A percentile compares a stretch with the other conserved stretches of the same genome.
phyloP scores from a whole-genome alignment of 164 flowering plant species.

The Nelumbo lutea region DNA sequence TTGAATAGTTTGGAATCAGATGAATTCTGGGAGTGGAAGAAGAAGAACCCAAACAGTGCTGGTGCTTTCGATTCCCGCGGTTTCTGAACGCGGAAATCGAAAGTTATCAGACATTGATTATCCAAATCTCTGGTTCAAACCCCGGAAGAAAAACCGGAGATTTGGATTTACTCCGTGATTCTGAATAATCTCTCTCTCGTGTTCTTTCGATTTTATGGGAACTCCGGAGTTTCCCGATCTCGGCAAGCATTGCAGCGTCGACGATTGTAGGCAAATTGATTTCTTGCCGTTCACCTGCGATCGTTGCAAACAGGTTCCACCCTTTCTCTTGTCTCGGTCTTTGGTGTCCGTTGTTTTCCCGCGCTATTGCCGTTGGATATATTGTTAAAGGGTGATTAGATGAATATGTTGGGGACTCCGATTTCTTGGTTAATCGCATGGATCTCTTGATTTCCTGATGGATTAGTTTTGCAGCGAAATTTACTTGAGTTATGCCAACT shows the following conservation, averaged over 20 bases:
- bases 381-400: not conserved
- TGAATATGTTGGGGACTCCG: not conserved
- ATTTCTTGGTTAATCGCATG: not conserved
- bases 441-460: too few species aligned
- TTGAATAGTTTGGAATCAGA: too few species aligned
- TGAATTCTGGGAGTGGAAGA: too few species aligned
- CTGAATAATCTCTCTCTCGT: not conserved
- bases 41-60: too few species aligned
- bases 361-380: not conserved
- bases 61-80: conserved; percentile 8
- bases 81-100: conserved; percentile 13
- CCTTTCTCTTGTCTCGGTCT: not conserved
- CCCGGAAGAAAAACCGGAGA: not conserved
- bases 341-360: not conserved
- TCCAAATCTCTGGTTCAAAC: not conserved
- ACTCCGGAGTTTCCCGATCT: conserved; percentile 95
- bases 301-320: conserved; percentile 65
- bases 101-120: not conserved
- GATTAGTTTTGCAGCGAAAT: too few species aligned
- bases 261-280: conserved; percentile 78
- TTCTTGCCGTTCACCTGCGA: conserved; percentile 97
- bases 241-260: conserved; percentile 83
- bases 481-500: not conserved
- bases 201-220: conserved; percentile 45
- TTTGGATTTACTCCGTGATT: not conserved